Base-by-base conservation (phyloP, 345 rosid genomes). In the Crucihimalaya himalaica region DNA sequence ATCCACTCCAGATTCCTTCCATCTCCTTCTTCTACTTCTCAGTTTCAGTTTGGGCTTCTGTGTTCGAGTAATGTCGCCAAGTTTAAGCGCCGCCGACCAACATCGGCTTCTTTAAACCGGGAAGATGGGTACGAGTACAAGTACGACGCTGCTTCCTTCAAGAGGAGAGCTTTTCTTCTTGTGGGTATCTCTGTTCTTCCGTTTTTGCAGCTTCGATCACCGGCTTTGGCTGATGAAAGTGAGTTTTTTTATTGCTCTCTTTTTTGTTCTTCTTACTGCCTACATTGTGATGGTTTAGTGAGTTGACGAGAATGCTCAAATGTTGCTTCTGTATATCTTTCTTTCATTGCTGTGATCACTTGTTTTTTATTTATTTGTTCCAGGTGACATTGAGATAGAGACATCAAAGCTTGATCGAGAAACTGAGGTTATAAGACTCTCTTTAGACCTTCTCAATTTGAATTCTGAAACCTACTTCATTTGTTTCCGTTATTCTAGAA, bases 101-200 rank as follows among this genome's bases (percentile, higher is more conserved):
- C 75, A 18, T 65, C 45, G 37, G 85, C 86, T 40, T 80, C 86
- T 48, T 63, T 73, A 21, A 82, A 81, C 64, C 83, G 55, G 8
- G 84, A 60, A 45, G 84, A 77, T 34, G 84, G 70, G 16, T 10
- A 48, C 6, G 78, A 76, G 35, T 10, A 48, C 6, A 77, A 76
- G 35, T 62, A 25, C 37, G 86, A 72, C 50, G 19, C 29, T 55
- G 56, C 74, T 69, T 81, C 76, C 53, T 58, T 28, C 31, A 81
- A 70, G 59, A 83, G 88, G 73, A 84, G 94, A 52, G 81, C 85
- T 40, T 70, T 86, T 79, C 75, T 89, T 12, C 81, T 89, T 27
- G 78, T 88, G 69, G 94, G 96, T 57, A 55, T 86, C 76, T 86
- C 98, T 6, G 84, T 83, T 74, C 86, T 89, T 74, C 96, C 96